These are phyloP conservation scores for Hericium rajendrae DNA, from an alignment of 768 basidiomycete genomes.

Conservation along the genomic window DNA sequence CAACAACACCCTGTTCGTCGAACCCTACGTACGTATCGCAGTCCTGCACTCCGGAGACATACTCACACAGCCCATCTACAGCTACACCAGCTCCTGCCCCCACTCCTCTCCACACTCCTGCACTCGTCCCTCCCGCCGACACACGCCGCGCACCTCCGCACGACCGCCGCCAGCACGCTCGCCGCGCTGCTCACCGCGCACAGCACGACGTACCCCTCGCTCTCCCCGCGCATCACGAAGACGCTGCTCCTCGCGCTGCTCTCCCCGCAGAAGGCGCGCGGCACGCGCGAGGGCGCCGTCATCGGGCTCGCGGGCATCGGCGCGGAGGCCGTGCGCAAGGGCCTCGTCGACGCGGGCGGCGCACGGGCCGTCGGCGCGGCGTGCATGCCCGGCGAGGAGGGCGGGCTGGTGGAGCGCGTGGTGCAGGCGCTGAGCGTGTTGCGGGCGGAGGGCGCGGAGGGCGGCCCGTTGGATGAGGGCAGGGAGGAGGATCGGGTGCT, in stretches of 20 bases:
- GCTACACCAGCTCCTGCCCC: conserved; percentile 94
- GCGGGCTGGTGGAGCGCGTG: conserved; percentile 45
- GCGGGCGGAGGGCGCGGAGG: conserved; percentile 46
- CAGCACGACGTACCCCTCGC: conserved; percentile 80
- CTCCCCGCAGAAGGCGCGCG: conserved; percentile 58
- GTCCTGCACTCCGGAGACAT: background rate
- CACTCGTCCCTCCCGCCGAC: conserved; percentile 74
- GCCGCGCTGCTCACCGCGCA: conserved; percentile 74
- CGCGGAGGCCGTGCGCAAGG: conserved; percentile 76
- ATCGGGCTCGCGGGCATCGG: conserved; percentile 80
- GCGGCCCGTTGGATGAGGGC: conserved; percentile 43
- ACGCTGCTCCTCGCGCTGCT: conserved; percentile 84
- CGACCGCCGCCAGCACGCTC: conserved; percentile 74
- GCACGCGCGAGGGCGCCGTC: conserved; percentile 84
- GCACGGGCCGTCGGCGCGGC: conserved; percentile 67
- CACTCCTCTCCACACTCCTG: conserved; percentile 83
- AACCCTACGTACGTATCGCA: conserved; percentile 77
- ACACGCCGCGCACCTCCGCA: conserved; percentile 66
- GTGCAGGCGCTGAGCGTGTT: conserved; percentile 58
- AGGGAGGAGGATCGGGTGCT: conserved; percentile 40
- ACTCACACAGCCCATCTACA: conserved; percentile 21
- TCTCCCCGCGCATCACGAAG: conserved; percentile 86
- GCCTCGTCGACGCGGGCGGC: conserved; percentile 72
- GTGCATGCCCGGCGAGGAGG: conserved; percentile 35
- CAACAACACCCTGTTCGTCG: conserved; percentile 84